Percentiles rank a stretch among this genome's conserved stretches.
These are phyloP conservation scores for Pigoraptor vietnamica DNA, from an alignment of 78 protist genomes.

Conservation along the genomic window DNA sequence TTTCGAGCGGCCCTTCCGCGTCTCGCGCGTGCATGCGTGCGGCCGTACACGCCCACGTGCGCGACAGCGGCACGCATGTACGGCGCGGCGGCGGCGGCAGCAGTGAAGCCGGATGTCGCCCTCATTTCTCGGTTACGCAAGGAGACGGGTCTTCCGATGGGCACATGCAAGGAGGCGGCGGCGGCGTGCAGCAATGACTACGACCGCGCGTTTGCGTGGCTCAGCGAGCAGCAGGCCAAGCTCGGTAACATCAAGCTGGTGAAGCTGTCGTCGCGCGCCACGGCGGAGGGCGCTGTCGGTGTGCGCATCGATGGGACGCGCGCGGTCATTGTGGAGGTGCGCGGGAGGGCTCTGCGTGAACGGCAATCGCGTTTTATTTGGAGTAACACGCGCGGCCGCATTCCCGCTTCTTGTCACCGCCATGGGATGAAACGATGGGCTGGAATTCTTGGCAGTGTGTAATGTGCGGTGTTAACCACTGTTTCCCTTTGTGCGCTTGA, in stretches of 20 bases:
- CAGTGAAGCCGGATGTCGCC: neutral
- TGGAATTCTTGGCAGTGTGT: no score
- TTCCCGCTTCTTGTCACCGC: no score
- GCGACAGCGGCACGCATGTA: neutral
- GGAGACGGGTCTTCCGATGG: neutral
- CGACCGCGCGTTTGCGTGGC: neutral
- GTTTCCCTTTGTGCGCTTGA: no score
- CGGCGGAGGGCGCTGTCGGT: neutral
- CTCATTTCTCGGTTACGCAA: neutral
- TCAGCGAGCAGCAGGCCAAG: neutral
- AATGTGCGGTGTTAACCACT: no score
- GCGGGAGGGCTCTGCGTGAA: no score
- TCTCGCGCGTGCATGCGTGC: no score
- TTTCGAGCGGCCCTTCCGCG: no score
- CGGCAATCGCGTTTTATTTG: no score
- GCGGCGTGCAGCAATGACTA: neutral
- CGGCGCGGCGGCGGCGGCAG: neutral
- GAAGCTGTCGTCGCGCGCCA: neutral
- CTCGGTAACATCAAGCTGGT: neutral
- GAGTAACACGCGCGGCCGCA: no score
- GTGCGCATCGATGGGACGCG: neutral
- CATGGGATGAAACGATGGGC: no score
- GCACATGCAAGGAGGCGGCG: neutral
- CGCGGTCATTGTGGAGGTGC: neutral
- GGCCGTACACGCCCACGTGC: no score